phyloP scores from a whole-genome alignment of 108 stramenopile species.

The Cylindrotheca closterium region DNA sequence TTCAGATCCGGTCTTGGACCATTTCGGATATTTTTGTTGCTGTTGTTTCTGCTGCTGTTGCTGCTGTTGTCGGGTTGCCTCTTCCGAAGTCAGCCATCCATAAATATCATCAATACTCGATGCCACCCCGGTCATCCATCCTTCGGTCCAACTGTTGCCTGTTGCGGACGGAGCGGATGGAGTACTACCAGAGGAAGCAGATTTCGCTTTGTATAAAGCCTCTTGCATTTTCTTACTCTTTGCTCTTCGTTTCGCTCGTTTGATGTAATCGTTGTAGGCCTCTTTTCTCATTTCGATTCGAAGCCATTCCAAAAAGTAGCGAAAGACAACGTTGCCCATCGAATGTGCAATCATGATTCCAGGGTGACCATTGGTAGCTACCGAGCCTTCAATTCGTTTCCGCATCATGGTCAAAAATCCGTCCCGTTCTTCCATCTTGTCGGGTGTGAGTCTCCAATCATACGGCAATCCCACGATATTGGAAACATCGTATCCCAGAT shows the following conservation, averaged over 20 bases:
- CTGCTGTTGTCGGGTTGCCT: constrained; percentile 9
- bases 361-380: constrained; percentile 62
- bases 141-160: constrained; percentile 24
- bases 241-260: constrained; percentile 28
- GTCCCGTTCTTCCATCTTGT: constrained; percentile 76
- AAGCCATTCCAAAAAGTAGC: constrained; percentile 85
- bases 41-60: not conserved
- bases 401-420: constrained; percentile 60
- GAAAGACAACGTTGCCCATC: constrained; percentile 81
- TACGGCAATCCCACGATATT: constrained; percentile 83
- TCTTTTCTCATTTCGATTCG: constrained; percentile 72
- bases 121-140: constrained; percentile 32
- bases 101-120: constrained; percentile 19
- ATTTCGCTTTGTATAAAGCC: constrained; percentile 10
- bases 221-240: constrained; percentile 19
- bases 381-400: constrained; percentile 71
- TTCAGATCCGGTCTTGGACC: not conserved
- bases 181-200: not conserved
- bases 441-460: constrained; percentile 83
- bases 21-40: not conserved
- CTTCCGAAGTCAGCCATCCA: constrained; percentile 31
- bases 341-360: constrained; percentile 90
- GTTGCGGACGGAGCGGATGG: not conserved
- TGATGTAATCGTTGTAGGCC: constrained; percentile 52
- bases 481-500: constrained; percentile 81